Percentiles rank a stretch among this genome's conserved stretches.
These are phyloP conservation scores for Euphorbia celastroides DNA, from an alignment of 441 rosid species.

Conservation along the genomic window DNA sequence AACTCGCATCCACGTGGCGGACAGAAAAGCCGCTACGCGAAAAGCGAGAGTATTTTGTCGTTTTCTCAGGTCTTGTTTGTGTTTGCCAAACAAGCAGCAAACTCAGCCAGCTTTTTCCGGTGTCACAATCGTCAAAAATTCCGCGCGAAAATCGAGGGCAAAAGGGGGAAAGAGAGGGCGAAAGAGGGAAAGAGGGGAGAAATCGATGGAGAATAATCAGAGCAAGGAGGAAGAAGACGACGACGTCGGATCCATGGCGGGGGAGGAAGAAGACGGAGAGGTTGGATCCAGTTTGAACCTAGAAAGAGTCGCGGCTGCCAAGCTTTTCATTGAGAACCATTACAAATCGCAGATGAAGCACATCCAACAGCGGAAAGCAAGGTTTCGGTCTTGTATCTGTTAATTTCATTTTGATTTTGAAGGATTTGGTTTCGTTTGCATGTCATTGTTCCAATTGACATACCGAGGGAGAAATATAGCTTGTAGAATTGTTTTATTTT, in stretches of 20 bases:
- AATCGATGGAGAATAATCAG: constrained; percentile 27
- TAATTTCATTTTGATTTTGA: neutral
- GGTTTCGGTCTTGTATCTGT: constrained; percentile 36
- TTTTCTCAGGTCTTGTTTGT: constrained; percentile 1
- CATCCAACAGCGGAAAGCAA: constrained; percentile 80
- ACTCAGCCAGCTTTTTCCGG: constrained; percentile 25
- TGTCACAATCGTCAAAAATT: constrained; percentile 29
- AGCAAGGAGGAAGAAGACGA: constrained; percentile 20
- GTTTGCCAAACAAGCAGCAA: constrained; percentile 9
- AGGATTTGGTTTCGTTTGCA: neutral
- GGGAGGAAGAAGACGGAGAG: constrained; percentile 39
- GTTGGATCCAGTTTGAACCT: constrained; percentile 89
- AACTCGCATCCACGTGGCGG: constrained; percentile 35
- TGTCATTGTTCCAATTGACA: neutral
- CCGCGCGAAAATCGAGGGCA: too few species aligned
- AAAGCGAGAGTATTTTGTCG: neutral
- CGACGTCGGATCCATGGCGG: constrained; percentile 20
- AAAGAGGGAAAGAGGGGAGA: neutral
- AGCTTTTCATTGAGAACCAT: constrained; percentile 95
- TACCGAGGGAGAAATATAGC: neutral
- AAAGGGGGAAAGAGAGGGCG: constrained; percentile 6
- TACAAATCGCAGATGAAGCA: constrained; percentile 85
- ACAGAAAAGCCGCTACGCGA: neutral
- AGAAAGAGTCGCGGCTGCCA: constrained; percentile 99
- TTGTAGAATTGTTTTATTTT: neutral